Evolutionary conservation across 768 basidiomycete species (phyloP).

Genomic region (Auricularia sp.): DNA sequence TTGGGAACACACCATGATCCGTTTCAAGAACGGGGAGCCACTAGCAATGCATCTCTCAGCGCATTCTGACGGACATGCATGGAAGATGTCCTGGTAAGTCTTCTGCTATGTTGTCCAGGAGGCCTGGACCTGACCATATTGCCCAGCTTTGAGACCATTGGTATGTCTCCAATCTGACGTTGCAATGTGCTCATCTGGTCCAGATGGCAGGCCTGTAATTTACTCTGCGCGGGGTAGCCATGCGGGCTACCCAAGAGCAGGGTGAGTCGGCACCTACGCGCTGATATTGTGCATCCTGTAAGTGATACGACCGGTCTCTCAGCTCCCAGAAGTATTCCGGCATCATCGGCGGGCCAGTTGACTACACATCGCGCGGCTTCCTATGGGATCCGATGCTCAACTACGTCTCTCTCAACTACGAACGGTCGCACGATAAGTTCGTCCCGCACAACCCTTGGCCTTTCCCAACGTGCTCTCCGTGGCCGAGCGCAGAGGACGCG

Average conservation of each 20-base stretch:
- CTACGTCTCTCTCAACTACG: background rate
- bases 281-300: background rate
- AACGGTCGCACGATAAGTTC: background rate
- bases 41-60: slow-evolving; percentile 21
- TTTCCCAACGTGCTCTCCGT: background rate
- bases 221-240: background rate
- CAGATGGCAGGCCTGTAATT: background rate
- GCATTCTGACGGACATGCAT: slow-evolving; percentile 21
- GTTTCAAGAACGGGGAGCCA: slow-evolving; percentile 23
- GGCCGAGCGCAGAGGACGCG: background rate
- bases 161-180: background rate
- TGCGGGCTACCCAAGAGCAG: background rate
- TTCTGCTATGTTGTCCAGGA: background rate
- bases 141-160: background rate
- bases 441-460: background rate
- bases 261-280: background rate
- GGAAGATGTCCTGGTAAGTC: slow-evolving; percentile 5
- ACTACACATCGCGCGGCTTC: background rate
- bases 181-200: background rate
- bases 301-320: background rate
- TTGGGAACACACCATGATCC: slow-evolving; percentile 28
- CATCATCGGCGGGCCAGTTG: background rate
- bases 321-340: background rate
- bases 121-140: no score
- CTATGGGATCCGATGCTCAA: background rate